Evolutionary conservation across 257 asterid genomes (phyloP).

Genomic region (Solanum pennellii): DNA sequence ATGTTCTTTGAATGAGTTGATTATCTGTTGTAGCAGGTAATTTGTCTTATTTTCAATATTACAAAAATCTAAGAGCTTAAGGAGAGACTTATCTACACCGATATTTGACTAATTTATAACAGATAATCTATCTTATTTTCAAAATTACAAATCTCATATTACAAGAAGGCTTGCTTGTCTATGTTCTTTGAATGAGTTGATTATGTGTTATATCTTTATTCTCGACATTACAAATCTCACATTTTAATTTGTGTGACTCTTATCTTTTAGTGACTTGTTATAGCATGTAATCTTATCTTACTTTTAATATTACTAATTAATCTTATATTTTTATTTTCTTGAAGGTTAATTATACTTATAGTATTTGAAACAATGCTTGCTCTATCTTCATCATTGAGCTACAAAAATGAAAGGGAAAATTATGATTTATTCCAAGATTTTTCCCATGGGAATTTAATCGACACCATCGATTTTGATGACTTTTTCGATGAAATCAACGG

Average conservation of each 20-base stretch:
- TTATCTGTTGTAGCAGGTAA: neutral
- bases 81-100: neutral
- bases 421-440: constrained; percentile 42
- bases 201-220: neutral
- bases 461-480: constrained; percentile 67
- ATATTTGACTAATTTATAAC: too few relatives aligned
- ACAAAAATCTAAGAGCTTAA: neutral
- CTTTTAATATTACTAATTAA: neutral
- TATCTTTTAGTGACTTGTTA: too few relatives aligned
- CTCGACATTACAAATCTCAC: neutral
- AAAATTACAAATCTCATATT: too few relatives aligned
- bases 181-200: neutral
- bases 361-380: neutral
- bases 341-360: neutral
- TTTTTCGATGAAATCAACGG: constrained; percentile 48
- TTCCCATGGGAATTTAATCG: constrained; percentile 40
- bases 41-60: neutral
- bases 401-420: neutral
- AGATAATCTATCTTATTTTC: neutral
- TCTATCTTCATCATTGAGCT: neutral
- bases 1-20: neutral
- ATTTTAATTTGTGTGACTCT: neutral
- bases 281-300: neutral
- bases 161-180: too few relatives aligned
- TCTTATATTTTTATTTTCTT: neutral